These are phyloP conservation scores for Phanerochaete carnosa DNA, from an alignment of 768 basidiomycete species.

Conservation along the genomic window DNA sequence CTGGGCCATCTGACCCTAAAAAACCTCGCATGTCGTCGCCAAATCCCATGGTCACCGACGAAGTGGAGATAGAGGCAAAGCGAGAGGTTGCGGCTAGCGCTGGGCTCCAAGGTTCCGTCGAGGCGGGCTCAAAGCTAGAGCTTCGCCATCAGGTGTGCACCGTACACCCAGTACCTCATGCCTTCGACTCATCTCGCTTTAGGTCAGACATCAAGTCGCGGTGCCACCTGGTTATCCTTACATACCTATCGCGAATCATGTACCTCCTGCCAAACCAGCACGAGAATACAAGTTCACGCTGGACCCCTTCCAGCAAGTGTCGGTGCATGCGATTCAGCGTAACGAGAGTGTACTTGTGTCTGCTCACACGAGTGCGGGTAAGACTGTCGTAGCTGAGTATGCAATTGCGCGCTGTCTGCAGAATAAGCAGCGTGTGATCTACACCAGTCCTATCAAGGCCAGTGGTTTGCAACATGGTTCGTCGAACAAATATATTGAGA, in stretches of 20 bases:
- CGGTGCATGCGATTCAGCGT: slow-evolving; percentile 91
- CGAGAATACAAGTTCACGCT: slow-evolving; percentile 94
- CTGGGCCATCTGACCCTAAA: slow-evolving; percentile 47
- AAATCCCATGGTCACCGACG: slow-evolving; percentile 80
- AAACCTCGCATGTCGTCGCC: slow-evolving; percentile 59
- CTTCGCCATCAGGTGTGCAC: slow-evolving; percentile 72
- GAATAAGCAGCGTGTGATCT: slow-evolving; percentile 94
- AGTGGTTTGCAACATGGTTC: slow-evolving; percentile 25
- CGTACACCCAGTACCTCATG: not conserved
- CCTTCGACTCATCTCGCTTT: not conserved
- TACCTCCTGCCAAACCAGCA: slow-evolving; percentile 87
- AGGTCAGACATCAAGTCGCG: slow-evolving; percentile 96
- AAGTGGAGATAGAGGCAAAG: slow-evolving; percentile 92
- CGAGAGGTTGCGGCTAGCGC: slow-evolving; percentile 88
- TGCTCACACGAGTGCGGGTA: slow-evolving; percentile 98
- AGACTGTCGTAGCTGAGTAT: slow-evolving; percentile 99
- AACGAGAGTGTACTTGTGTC: slow-evolving; percentile 98
- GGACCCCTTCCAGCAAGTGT: slow-evolving; percentile 96
- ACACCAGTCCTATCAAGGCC: slow-evolving; percentile 99
- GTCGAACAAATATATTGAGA: slow-evolving; percentile 12
- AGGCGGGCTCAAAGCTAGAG: slow-evolving; percentile 69
- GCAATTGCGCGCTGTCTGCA: slow-evolving; percentile 96
- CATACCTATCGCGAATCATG: slow-evolving; percentile 83
- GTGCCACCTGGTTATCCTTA: slow-evolving; percentile 92
- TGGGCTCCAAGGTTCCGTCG: slow-evolving; percentile 70